Evolutionary conservation across 352 stramenopile species (phyloP).

Genomic region (Phytophthora pinifolia): DNA sequence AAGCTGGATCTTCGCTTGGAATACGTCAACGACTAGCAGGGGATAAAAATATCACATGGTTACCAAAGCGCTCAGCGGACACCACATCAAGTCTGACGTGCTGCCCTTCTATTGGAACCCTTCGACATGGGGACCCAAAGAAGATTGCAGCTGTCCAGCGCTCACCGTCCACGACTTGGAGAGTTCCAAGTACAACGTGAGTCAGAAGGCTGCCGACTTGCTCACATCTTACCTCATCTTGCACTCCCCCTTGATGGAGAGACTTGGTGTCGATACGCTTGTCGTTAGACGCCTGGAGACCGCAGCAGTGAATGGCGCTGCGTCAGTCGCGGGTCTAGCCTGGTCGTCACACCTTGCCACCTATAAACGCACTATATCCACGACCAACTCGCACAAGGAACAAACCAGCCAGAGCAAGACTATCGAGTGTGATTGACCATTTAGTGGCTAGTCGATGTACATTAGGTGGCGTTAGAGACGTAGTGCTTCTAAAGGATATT

Average conservation of each 20-base stretch:
- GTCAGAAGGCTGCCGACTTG: slow-evolving; percentile 4
- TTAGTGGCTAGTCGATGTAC: too few relatives aligned
- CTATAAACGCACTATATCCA: too few relatives aligned
- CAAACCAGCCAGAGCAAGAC: too few relatives aligned
- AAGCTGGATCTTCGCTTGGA: slow-evolving; percentile 14
- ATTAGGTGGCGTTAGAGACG: too few relatives aligned
- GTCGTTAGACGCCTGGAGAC: not conserved
- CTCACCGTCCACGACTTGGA: not conserved
- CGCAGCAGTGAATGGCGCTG: not conserved
- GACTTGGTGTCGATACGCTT: not conserved
- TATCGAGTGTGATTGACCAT: too few relatives aligned
- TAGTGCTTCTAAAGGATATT: too few relatives aligned
- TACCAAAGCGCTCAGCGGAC: slow-evolving; percentile 13
- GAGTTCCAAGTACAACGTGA: slow-evolving; percentile 8
- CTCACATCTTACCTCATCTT: slow-evolving; percentile 11
- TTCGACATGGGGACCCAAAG: slow-evolving; percentile 4
- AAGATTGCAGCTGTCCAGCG: not conserved
- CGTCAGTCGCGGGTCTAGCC: slow-evolving; percentile 1
- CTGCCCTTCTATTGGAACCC: too few relatives aligned
- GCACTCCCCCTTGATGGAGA: slow-evolving; percentile 4
- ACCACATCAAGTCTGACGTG: not conserved
- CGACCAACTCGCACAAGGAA: too few relatives aligned
- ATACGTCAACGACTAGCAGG: slow-evolving; percentile 18
- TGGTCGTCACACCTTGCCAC: slow-evolving; percentile 4
- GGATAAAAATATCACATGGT: slow-evolving; percentile 13